Evolutionary conservation across 2,329 filamentous ascomycete genomes (phyloP).

Genomic region (Cytospora paraplurivora): DNA sequence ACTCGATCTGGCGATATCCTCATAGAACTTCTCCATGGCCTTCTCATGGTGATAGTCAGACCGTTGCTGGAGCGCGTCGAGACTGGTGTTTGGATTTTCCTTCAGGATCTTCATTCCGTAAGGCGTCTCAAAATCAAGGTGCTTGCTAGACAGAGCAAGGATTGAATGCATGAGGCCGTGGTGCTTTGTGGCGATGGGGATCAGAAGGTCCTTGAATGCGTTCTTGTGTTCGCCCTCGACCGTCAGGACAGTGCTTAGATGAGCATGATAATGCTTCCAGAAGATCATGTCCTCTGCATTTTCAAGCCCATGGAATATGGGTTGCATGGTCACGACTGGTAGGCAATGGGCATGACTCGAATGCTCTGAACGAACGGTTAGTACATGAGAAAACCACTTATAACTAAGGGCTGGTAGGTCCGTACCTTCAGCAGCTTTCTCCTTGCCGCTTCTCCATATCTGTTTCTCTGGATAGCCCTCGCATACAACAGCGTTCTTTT

Average conservation of each 20-base stretch:
- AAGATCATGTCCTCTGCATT: slow-evolving; percentile 78
- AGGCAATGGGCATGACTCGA: slow-evolving; percentile 47
- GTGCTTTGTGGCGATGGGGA: slow-evolving; percentile 79
- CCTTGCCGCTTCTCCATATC: slow-evolving; percentile 83
- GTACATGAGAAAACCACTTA: background rate
- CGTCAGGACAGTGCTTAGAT: slow-evolving; percentile 79
- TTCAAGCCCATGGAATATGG: slow-evolving; percentile 79
- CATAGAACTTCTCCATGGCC: slow-evolving; percentile 55
- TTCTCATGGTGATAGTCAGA: slow-evolving; percentile 59
- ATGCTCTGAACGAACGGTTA: slow-evolving; percentile 16
- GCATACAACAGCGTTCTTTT: slow-evolving; percentile 90
- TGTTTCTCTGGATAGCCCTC: slow-evolving; percentile 88
- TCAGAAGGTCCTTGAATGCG: slow-evolving; percentile 80
- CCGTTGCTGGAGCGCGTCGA: slow-evolving; percentile 50
- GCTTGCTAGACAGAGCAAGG: slow-evolving; percentile 78
- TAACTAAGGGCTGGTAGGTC: background rate
- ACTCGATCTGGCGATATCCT: slow-evolving; percentile 45
- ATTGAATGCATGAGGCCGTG: slow-evolving; percentile 89
- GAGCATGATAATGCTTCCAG: slow-evolving; percentile 79
- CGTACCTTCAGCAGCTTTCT: slow-evolving; percentile 70
- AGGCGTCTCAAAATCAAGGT: slow-evolving; percentile 63
- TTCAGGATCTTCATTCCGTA: slow-evolving; percentile 57
- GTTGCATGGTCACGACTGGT: slow-evolving; percentile 59
- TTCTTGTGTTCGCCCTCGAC: slow-evolving; percentile 80
- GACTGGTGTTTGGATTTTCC: slow-evolving; percentile 50